Evolutionary conservation across 2,329 filamentous ascomycete genomes (phyloP), one percentile per base, ranked within the genome.

Genomic region (Blastomyces emzantsi): DNA sequence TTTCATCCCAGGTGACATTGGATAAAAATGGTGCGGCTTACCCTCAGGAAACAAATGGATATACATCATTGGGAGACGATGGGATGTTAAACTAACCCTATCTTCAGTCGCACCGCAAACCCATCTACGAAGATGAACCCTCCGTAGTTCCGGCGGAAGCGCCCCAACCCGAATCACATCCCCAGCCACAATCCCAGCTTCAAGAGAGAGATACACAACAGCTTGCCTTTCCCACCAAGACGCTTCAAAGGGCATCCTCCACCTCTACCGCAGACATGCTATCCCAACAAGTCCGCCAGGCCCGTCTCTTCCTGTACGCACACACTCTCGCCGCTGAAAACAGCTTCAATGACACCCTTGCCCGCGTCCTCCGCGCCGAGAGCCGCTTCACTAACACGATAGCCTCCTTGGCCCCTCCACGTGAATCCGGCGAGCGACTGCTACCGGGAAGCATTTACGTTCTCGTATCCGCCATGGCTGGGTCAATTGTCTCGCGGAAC

Each of bases 391-490:
- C 93, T 70, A 85, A 84, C 77, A 97, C 94, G 66, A 78, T 99
- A 69, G 90, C 92, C 64, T 92, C 89, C 28, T 84, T 99, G 49
- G 94, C 92, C 25, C 94, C 94, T 39, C 82, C 92, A 47, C 88
- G 87, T 71, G 89, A 93, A 77, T 90, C 87, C 65, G 90, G 90
- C 74, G 94, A 99, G 82, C 87, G 87, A 73, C 83, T 99, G 63
- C 87, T 97, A 78, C 94, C 94, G 43, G 93, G 93, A 33, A 82
- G 87, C 65, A 86, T 97, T 69, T 97, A 97, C 79, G 92, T 97
- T 57, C 84, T 97, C 39, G 92, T 99, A 58, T 88, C 92, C 52
- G 87, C 90, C 71, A 97, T 99, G 92, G 90, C 94, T 45, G 94
- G 93, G 70, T 92, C 87, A 76, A 97, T 99, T 74, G 81, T 97